phyloP scores from a whole-genome alignment of 495 filamentous ascomycete genomes.

The Podospora fimiseda region DNA sequence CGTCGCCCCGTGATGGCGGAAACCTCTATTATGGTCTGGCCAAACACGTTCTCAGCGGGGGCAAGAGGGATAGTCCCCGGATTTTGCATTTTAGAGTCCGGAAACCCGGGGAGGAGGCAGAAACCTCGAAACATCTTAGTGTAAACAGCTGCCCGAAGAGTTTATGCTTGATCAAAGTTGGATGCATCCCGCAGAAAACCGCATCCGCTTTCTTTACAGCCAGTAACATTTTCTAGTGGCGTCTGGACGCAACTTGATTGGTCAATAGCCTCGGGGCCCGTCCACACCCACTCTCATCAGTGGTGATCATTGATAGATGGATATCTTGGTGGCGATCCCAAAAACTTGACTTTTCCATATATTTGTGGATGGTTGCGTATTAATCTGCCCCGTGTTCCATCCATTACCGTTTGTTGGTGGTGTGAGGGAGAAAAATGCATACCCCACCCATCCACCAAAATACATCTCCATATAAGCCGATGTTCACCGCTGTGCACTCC shows the following conservation, averaged over 20 bases:
- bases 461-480: no score
- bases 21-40: not conserved
- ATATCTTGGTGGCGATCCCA: not conserved
- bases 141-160: no score
- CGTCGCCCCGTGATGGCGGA: not conserved
- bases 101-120: not conserved
- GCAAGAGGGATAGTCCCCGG: no score
- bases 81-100: not conserved
- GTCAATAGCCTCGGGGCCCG: constrained; percentile 2
- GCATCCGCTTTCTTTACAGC: constrained; percentile 5
- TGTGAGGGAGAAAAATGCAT: no score
- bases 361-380: no score
- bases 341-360: no score
- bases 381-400: no score
- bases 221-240: constrained; percentile 17
- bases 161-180: no score
- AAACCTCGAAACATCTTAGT: no score
- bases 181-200: no score
- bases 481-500: constrained; percentile 7
- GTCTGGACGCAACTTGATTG: constrained; percentile 17
- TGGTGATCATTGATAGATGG: not conserved
- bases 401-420: no score
- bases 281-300: not conserved
- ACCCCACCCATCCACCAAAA: no score
- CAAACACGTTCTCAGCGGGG: not conserved